A percentile compares a stretch with the other conserved stretches of the same genome.
Conservation (phyloP, 306 rosid genomes). For the Medicago lupulina region DNA sequence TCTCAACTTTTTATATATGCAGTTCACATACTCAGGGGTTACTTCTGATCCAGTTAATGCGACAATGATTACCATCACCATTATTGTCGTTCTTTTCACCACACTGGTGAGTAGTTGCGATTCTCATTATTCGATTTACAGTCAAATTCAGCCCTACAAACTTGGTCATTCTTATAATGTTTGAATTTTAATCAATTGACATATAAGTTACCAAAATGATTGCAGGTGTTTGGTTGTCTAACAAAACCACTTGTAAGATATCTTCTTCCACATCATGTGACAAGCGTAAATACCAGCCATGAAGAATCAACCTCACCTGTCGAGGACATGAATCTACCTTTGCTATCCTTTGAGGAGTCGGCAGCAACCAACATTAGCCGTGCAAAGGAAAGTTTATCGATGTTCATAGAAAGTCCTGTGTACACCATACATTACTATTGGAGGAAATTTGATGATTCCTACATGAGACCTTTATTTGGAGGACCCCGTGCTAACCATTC, state of each 20-base stretch:
- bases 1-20: slow-evolving; percentile 39
- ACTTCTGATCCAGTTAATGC: slow-evolving; percentile 74
- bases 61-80: slow-evolving; percentile 84
- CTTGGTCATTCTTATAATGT: slow-evolving; percentile 20
- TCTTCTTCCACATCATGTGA: slow-evolving; percentile 60
- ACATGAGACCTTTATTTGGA: slow-evolving; percentile 93
- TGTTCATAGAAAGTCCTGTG: slow-evolving; percentile 82
- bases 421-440: slow-evolving; percentile 76
- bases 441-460: slow-evolving; percentile 86
- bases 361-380: slow-evolving; percentile 67
- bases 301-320: slow-evolving; percentile 34
- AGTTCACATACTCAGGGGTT: slow-evolving; percentile 87
- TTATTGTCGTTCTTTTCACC: slow-evolving; percentile 81
- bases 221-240: slow-evolving; percentile 79
- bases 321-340: slow-evolving; percentile 69
- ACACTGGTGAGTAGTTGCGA: slow-evolving; percentile 63
- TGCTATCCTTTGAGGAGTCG: slow-evolving; percentile 76
- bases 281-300: slow-evolving; percentile 25
- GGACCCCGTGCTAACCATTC: slow-evolving; percentile 55
- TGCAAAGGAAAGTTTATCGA: slow-evolving; percentile 75
- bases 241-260: slow-evolving; percentile 75
- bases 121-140: background rate
- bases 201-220: slow-evolving; percentile 20
- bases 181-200: background rate
- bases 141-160: background rate